Conservation (phyloP, 345 rosid genomes). For the Eucalyptus sideroxylon region DNA sequence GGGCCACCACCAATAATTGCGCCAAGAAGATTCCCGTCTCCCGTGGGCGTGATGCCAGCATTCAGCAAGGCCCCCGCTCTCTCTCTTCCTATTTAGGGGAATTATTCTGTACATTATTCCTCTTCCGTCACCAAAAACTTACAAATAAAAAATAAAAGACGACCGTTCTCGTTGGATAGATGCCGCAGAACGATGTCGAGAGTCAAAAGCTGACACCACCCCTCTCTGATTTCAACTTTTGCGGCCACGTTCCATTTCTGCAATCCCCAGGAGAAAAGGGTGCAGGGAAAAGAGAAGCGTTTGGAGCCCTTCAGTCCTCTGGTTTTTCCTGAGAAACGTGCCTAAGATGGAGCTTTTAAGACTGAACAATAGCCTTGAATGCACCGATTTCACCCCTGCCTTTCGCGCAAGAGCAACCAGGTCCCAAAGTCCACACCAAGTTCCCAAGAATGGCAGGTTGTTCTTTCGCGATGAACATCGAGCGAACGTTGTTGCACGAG, state of each 20-base stretch:
- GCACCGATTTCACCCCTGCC: too few relatives aligned
- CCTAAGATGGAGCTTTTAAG: not conserved
- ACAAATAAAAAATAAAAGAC: not conserved
- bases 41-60: not conserved
- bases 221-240: not conserved
- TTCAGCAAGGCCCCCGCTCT: not conserved
- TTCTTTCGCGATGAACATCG: too few relatives aligned
- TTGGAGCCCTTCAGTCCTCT: not conserved
- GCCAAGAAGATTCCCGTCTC: not conserved
- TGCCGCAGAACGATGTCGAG: not conserved
- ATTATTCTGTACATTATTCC: not conserved
- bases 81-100: not conserved
- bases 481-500: too few relatives aligned
- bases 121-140: not conserved
- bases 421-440: too few relatives aligned
- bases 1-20: not conserved
- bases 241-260: not conserved
- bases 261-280: not conserved
- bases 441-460: too few relatives aligned
- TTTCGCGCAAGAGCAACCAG: too few relatives aligned
- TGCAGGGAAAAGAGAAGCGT: not conserved
- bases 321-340: not conserved
- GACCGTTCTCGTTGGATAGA: not conserved
- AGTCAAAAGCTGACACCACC: not conserved
- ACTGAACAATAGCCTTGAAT: not conserved